Evolutionary conservation across 2,329 filamentous ascomycete species (phyloP), one percentile per base, ranked within the genome.

Genomic region (Aspergillus udagawae): DNA sequence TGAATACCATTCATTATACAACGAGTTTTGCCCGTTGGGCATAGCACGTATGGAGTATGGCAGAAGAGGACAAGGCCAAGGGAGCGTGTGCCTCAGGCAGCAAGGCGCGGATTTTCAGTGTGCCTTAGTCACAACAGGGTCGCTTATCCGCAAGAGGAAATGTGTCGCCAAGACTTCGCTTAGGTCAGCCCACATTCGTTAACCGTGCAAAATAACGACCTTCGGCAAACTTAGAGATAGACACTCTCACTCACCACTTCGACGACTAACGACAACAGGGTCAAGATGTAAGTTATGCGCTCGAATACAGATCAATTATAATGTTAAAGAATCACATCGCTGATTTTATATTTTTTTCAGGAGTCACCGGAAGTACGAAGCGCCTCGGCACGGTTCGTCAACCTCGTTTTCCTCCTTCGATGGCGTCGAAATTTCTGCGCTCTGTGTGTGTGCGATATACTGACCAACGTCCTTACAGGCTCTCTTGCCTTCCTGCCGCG

Each of bases 341-440:
- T 74, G 59, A 75, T 62, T 53, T 54, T 29, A 42, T 44, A 65
- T 58, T 54, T 57, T 57, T 59, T 66, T 28, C 60, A 79, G 77
- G 77, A 78, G 76, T 77, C 85, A 87, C 81, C 79, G 83, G 73
- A 87, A 87, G 80, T 87, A 83, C 80, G 86, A 95, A 86, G 92
- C 92, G 79, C 92, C 92, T 77, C 90, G 93, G 79, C 93, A 97
- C 84, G 94, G 93, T 81, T 92, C 88, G 79, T 84, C 94, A 77
- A 87, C 86, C 69, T 90, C 84, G 80, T 80, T 89, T 77, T 60
- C 38, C 49, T 55, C 51, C 50, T 86, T 86, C 67, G 80, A 57
- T 62, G 61, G 56, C 61, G 54, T 65, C 61, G 59, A 65, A 69
- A 67, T 65, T 65, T 69, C 60, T 65, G 67, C 58, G 64, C 58